These are phyloP conservation scores for Nakazawaea pomicola DNA, from an alignment of 805 yeast genomes.

Conservation along the genomic window DNA sequence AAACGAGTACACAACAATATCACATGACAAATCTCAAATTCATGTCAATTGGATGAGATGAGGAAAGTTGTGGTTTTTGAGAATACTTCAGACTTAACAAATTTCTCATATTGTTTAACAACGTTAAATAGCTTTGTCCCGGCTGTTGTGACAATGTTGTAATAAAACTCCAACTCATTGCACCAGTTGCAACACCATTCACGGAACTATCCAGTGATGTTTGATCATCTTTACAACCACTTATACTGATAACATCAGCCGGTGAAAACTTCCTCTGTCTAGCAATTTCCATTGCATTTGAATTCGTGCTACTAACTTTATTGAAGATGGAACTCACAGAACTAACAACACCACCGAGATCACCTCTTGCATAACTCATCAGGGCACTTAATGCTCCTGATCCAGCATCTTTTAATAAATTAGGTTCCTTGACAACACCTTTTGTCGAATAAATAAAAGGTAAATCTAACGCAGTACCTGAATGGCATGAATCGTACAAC, in stretches of 20 bases:
- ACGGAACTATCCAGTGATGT: constrained; percentile 66
- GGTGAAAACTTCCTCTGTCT: constrained; percentile 54
- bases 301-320: constrained; percentile 23
- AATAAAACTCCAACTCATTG: constrained; percentile 71
- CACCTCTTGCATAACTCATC: constrained; percentile 49
- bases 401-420: constrained; percentile 63
- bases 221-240: constrained; percentile 74
- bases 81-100: constrained; percentile 59
- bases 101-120: constrained; percentile 66
- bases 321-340: constrained; percentile 32
- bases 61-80: constrained; percentile 79
- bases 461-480: constrained; percentile 76
- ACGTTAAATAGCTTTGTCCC: constrained; percentile 61
- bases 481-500: constrained; percentile 80
- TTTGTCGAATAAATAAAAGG: constrained; percentile 77
- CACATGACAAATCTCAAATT: constrained; percentile 34
- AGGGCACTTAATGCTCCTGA: constrained; percentile 50
- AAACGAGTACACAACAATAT: too few relatives aligned
- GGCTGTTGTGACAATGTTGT: constrained; percentile 54
- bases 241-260: constrained; percentile 65
- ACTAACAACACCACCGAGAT: constrained; percentile 35
- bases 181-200: constrained; percentile 65
- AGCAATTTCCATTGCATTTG: constrained; percentile 27
- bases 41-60: constrained; percentile 77
- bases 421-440: constrained; percentile 70